Conservation (phyloP, 2,329 filamentous ascomycete species). For the Capronia coronata region DNA sequence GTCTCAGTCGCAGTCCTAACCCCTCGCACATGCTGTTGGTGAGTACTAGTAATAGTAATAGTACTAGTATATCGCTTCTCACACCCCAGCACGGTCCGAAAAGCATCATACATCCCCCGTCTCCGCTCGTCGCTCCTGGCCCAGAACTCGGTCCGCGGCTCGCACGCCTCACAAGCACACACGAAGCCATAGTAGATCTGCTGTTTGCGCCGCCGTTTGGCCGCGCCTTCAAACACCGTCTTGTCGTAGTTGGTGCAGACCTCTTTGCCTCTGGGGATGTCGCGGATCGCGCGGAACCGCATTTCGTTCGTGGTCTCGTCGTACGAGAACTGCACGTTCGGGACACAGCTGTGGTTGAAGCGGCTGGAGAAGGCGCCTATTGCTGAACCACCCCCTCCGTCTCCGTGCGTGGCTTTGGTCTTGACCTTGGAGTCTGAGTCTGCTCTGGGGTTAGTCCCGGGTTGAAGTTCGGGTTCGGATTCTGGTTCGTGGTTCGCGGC, state of each 20-base stretch:
- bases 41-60: too few species aligned
- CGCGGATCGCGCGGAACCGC: constrained; percentile 22
- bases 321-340: constrained; percentile 26
- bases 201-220: constrained; percentile 13
- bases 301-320: constrained; percentile 14
- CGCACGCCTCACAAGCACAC: constrained; percentile 26
- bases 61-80: constrained; percentile 21
- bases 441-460: too few species aligned
- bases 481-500: too few species aligned
- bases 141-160: constrained; percentile 22
- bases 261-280: constrained; percentile 25
- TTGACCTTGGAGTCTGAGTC: too few species aligned
- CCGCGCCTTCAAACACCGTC: constrained; percentile 12
- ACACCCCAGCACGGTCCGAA: constrained; percentile 9
- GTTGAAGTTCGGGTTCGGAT: too few species aligned
- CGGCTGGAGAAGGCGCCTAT: constrained; percentile 21
- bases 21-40: too few species aligned
- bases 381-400: constrained; percentile 20
- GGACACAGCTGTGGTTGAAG: constrained; percentile 26
- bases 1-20: too few species aligned
- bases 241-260: constrained; percentile 24
- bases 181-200: constrained; percentile 25
- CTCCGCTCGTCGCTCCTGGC: constrained; percentile 22
- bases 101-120: constrained; percentile 19
- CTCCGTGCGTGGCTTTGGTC: not conserved